Percentiles rank a stretch among this genome's conserved stretches.
Evolutionary conservation across 2,329 filamentous ascomycete species (phyloP).

Genomic region (Thielaviopsis ethacetica): DNA sequence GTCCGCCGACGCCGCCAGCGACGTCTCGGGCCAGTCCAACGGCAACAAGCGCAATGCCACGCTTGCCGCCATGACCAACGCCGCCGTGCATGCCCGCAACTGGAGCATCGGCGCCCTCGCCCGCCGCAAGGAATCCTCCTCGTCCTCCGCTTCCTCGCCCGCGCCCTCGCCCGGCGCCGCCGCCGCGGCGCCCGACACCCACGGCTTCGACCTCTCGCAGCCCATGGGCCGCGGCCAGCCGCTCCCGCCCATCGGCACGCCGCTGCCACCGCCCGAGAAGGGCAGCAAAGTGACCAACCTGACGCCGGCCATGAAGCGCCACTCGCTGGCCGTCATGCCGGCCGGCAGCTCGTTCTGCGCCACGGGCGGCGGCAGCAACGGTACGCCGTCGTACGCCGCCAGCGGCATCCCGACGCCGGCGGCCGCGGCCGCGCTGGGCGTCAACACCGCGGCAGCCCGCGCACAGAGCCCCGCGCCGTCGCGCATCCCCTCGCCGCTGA

Average conservation of each 20-base stretch:
- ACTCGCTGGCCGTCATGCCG: conserved; percentile 17
- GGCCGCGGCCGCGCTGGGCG: background rate
- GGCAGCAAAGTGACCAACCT: conserved; percentile 40
- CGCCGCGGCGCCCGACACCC: conserved; percentile 12
- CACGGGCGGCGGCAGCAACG: too few relatives aligned
- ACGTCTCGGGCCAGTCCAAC: background rate
- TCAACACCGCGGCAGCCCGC: background rate
- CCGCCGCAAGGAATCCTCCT: conserved; percentile 25
- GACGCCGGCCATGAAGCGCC: conserved; percentile 44
- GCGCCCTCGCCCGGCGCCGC: background rate
- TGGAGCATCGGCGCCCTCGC: conserved; percentile 44
- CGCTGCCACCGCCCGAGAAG: conserved; percentile 53
- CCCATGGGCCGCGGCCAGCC: conserved; percentile 75
- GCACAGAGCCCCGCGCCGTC: background rate
- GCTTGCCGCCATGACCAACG: conserved; percentile 37
- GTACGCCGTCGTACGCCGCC: background rate
- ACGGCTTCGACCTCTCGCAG: conserved; percentile 33
- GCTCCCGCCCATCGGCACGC: conserved; percentile 63
- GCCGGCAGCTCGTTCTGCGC: background rate
- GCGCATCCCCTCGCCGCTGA: conserved; percentile 5
- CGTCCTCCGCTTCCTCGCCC: conserved; percentile 2
- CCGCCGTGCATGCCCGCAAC: conserved; percentile 37
- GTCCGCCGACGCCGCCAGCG: too few relatives aligned
- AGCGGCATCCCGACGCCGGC: conserved; percentile 30
- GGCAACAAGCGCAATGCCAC: conserved; percentile 19